Conservation (phyloP, 257 asterid species). For the Agastache rugosa region DNA sequence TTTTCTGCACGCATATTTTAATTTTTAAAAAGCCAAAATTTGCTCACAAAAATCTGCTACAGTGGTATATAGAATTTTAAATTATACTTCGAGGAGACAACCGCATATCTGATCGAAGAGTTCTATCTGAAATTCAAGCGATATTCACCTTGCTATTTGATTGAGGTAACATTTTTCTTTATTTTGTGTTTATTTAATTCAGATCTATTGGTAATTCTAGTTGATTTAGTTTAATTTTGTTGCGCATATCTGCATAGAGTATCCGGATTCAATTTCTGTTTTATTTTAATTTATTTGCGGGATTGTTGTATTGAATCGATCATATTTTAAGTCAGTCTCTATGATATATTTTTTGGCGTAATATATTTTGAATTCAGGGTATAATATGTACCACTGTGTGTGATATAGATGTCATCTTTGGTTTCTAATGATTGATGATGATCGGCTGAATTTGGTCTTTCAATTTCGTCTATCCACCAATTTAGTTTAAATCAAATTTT, state of each 20-base stretch:
- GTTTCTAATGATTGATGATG: constrained; percentile 11
- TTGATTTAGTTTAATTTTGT: constrained; percentile 13
- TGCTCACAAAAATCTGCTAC: background rate
- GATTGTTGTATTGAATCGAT: background rate
- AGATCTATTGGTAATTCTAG: constrained; percentile 25
- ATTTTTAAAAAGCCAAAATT: background rate
- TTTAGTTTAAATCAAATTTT: background rate
- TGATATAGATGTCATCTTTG: background rate
- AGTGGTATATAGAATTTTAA: background rate
- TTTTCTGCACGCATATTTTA: constrained; percentile 1
- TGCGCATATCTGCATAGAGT: background rate
- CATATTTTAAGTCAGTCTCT: background rate
- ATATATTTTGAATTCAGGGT: background rate
- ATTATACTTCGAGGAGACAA: background rate
- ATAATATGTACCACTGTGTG: background rate
- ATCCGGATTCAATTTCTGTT: background rate
- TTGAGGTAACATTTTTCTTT: constrained; percentile 8
- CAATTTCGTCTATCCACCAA: background rate
- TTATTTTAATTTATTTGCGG: background rate
- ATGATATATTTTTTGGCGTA: background rate
- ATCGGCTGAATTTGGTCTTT: background rate
- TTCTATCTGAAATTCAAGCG: constrained; percentile 13
- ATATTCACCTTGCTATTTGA: background rate
- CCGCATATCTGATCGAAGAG: background rate
- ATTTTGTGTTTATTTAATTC: background rate